These are phyloP conservation scores for Ganoderma lucidum DNA, from an alignment of 1,284 basidiomycete species.

Conservation along the genomic window DNA sequence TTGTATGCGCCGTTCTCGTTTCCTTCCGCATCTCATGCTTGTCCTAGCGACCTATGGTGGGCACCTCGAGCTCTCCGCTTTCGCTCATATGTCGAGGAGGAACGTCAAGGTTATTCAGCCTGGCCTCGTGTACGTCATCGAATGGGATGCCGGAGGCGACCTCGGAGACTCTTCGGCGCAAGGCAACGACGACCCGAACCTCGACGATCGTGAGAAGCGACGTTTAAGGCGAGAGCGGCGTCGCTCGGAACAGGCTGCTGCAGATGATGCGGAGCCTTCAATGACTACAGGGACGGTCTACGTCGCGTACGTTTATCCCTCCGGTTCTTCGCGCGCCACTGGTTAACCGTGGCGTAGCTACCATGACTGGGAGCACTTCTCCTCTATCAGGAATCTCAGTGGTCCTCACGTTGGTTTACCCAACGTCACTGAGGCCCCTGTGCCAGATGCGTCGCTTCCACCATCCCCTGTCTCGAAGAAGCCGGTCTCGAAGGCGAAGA, in stretches of 20 bases:
- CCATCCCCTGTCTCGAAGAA: conserved; percentile 37
- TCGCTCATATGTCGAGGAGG: conserved; percentile 80
- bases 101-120: conserved; percentile 94
- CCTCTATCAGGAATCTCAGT: conserved; percentile 87
- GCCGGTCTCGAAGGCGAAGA: conserved; percentile 38
- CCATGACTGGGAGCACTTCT: conserved; percentile 95
- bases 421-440: conserved; percentile 64
- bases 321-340: neutral
- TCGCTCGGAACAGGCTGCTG: conserved; percentile 38
- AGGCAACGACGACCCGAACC: conserved; percentile 41
- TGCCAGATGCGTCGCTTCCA: conserved; percentile 32
- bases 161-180: conserved; percentile 34
- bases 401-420: conserved; percentile 87
- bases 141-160: conserved; percentile 68
- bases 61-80: conserved; percentile 90
- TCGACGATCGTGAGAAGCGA: conserved; percentile 45
- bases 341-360: conserved; percentile 57
- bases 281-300: conserved; percentile 60
- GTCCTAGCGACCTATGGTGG: conserved; percentile 85
- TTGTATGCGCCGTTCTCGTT: conserved; percentile 36
- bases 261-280: conserved; percentile 28
- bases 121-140: conserved; percentile 84
- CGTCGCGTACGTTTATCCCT: conserved; percentile 71
- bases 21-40: conserved; percentile 1
- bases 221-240: conserved; percentile 47